Percentiles rank a stretch among this genome's conserved stretches.
Conservation (phyloP, 805 yeast species). For the Saturnispora ahearnii region DNA sequence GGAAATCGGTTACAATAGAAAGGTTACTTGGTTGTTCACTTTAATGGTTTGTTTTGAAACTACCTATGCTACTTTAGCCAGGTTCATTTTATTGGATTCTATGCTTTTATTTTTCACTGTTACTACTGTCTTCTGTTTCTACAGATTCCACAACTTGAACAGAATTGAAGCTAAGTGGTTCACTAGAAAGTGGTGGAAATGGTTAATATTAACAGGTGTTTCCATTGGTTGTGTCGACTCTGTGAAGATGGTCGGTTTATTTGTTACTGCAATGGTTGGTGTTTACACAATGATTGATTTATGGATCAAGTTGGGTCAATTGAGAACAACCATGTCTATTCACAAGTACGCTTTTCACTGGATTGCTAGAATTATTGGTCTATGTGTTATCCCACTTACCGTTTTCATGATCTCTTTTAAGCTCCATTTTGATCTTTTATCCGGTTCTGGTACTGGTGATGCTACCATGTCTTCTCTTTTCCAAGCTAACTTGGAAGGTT, state of each 20-base stretch:
- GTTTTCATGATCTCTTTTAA: slow-evolving; percentile 70
- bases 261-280: slow-evolving; percentile 83
- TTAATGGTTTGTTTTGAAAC: slow-evolving; percentile 75
- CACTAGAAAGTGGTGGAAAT: slow-evolving; percentile 83
- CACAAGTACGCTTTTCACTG: slow-evolving; percentile 52
- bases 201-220: slow-evolving; percentile 80
- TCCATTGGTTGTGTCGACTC: slow-evolving; percentile 85
- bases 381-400: slow-evolving; percentile 63
- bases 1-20: slow-evolving; percentile 61
- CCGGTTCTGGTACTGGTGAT: slow-evolving; percentile 76
- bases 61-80: slow-evolving; percentile 76
- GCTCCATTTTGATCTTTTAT: slow-evolving; percentile 67
- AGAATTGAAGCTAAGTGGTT: slow-evolving; percentile 39
- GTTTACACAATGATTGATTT: slow-evolving; percentile 82
- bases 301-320: slow-evolving; percentile 82
- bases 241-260: slow-evolving; percentile 94
- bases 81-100: slow-evolving; percentile 86
- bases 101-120: slow-evolving; percentile 84
- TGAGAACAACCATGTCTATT: slow-evolving; percentile 26
- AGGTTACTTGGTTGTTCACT: slow-evolving; percentile 69
- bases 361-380: slow-evolving; percentile 51
- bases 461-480: slow-evolving; percentile 63
- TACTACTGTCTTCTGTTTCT: slow-evolving; percentile 66
- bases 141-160: slow-evolving; percentile 59
- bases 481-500: slow-evolving; percentile 67